A percentile compares a stretch with the other conserved stretches of the same genome.
These are phyloP conservation scores for Podaxis mareebaensis DNA, from an alignment of 768 basidiomycete genomes.

Conservation along the genomic window DNA sequence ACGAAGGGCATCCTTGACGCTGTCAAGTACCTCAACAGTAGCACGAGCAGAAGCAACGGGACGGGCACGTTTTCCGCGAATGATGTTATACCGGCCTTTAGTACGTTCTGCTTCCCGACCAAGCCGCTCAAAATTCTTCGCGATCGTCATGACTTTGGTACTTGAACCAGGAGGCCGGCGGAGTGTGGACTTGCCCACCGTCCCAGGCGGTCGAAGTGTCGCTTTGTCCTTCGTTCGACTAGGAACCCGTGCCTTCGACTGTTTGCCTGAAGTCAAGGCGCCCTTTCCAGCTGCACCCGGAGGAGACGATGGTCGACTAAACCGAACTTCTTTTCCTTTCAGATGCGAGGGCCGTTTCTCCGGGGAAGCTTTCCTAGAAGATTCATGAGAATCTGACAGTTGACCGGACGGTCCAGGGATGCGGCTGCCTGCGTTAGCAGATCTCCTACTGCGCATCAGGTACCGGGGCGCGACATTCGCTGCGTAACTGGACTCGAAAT, in stretches of 20 bases:
- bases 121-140: conserved; percentile 89
- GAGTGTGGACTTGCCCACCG: conserved; percentile 49
- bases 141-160: conserved; percentile 82
- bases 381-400: conserved; percentile 53
- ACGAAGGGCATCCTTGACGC: conserved; percentile 86
- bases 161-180: conserved; percentile 54
- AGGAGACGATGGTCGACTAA: conserved; percentile 49
- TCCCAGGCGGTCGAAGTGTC: conserved; percentile 42
- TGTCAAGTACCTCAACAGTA: conserved; percentile 85
- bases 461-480: conserved; percentile 87
- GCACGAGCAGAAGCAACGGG: conserved; percentile 89
- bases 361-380: conserved; percentile 70
- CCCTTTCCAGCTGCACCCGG: conserved; percentile 23
- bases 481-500: conserved; percentile 90
- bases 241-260: conserved; percentile 37
- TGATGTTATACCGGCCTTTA: conserved; percentile 80
- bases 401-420: conserved; percentile 55
- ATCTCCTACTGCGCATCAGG: conserved; percentile 54
- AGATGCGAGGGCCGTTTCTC: conserved; percentile 56
- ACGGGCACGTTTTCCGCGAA: conserved; percentile 82
- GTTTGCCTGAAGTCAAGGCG: conserved; percentile 26
- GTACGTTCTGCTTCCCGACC: conserved; percentile 72
- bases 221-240: conserved; percentile 42
- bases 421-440: conserved; percentile 42
- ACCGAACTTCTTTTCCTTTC: conserved; percentile 40